A percentile compares a stretch with the other conserved stretches of the same genome.
Conservation (phyloP, 2,329 filamentous ascomycete species). For the Colletotrichum higginsianum region DNA sequence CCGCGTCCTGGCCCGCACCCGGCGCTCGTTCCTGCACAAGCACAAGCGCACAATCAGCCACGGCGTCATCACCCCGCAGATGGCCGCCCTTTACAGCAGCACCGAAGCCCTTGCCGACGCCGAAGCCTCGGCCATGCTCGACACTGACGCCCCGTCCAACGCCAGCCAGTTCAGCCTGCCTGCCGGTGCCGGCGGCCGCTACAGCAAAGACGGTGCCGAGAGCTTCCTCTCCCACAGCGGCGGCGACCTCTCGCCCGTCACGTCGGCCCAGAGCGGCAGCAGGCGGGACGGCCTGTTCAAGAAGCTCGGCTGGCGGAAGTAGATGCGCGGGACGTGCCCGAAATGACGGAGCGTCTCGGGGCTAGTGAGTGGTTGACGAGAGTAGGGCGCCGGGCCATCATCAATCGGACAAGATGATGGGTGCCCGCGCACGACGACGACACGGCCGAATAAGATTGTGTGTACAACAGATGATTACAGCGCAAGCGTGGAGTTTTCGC, state of each 20-base stretch:
- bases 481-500: slow-evolving; percentile 41
- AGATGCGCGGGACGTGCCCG: slow-evolving; percentile 1
- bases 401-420: neutral
- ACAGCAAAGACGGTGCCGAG: slow-evolving; percentile 56
- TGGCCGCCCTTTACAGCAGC: slow-evolving; percentile 52
- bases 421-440: slow-evolving; percentile 19
- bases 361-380: neutral
- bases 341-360: neutral
- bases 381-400: neutral
- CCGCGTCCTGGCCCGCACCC: slow-evolving; percentile 59
- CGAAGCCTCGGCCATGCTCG: slow-evolving; percentile 30
- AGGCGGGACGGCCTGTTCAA: slow-evolving; percentile 26
- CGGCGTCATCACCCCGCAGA: slow-evolving; percentile 58
- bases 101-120: slow-evolving; percentile 46
- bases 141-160: slow-evolving; percentile 30
- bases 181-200: slow-evolving; percentile 25
- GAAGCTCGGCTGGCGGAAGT: slow-evolving; percentile 39
- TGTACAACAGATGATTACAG: slow-evolving; percentile 35
- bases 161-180: slow-evolving; percentile 33
- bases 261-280: slow-evolving; percentile 20
- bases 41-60: slow-evolving; percentile 63
- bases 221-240: slow-evolving; percentile 52
- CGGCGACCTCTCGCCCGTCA: slow-evolving; percentile 43
- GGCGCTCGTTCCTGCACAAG: slow-evolving; percentile 63
- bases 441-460: slow-evolving; percentile 38